Base-by-base conservation (phyloP, 2,329 filamentous ascomycete species). In the Onygenales sp. region DNA sequence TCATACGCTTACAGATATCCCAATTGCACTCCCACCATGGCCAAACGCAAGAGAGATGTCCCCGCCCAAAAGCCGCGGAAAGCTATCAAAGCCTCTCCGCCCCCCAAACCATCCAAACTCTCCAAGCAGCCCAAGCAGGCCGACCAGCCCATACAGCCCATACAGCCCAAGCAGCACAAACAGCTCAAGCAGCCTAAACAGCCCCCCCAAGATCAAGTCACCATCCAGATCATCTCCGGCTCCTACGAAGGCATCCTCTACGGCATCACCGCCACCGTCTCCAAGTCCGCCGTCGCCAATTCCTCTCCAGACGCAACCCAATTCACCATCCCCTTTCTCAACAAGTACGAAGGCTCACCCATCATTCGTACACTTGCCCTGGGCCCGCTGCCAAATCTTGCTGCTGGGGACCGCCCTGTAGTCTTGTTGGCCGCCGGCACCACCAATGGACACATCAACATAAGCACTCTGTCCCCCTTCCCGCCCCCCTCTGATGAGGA, bases 231-330 rank as follows among this genome's bases (percentile, higher is more conserved):
- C 60, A 79, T 97, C 56, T 85, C 89, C 6, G 93, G 93, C 47
- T 96, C 91, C 51, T 98, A 98, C 72, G 93, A 98, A 67, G 82
- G 90, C 59, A 83, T 94, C 49, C 80, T 98, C 17, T 93, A 98
- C 69, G 93, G 93, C 56, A 79, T 96, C 63, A 89, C 87, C 7
- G 90, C 87, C n/a, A 82, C 82, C 2, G 75, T 95, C 51, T 75
- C 79, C 27, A 66, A 64, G 59, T 65, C 58, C 48, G 56, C 53
- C 42, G 62, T 49, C 53, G 62, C 35, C 35, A 57, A 61, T 57
- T 68, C 43, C 60, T 67, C 52, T 8, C 50, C 56, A 10, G 38
- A 61, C 2, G 66, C 76, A 13, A 76, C 84, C 52, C 78, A 84
- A 50, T 97, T 96, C 66, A 82, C 88, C 60, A 92, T 97, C 70